Base-by-base conservation (phyloP, 768 basidiomycete species). In the Leccinum ochraceum region DNA sequence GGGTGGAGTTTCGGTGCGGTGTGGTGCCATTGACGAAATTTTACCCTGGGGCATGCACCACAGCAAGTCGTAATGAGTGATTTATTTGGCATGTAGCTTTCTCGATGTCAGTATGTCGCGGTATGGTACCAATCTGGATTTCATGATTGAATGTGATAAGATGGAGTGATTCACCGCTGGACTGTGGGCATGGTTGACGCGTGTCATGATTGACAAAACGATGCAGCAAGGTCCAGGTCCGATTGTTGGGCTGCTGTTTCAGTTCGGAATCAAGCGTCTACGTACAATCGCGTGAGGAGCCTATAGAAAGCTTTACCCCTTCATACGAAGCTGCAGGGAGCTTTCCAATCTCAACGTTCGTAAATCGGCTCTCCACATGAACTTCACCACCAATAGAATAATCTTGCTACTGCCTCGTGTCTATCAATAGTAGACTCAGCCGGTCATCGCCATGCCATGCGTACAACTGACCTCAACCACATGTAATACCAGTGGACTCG, bases 401-500 rank as follows among this genome's bases (percentile, higher is more conserved):
- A 57, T 66, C 49, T 61, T 60, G 53, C 37, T n/a, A 28, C 16
- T 54, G 63, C 69, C 69, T 68, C 70, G 53, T 71, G 70, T 60
- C 55, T 63, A 71, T 67, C 71, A 60, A 63, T 32, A 54, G 32
- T 36, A 52, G 62, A 66, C 62, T 54, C 16, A 24, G 46, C 59
- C 54, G 46, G 16, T 63, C 61, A 65, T 56, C 30, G 64, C 61
- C 71, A 48, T 69, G 59, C 60, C 71, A 72, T 60, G 71, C 60
- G 63, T 28, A 63, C 56, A 63, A 67, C 66, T 72, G 69, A 60
- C 71, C 71, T 66, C 36, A 71, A 53, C 72, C 71, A 67, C 71
- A 57, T 72, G 71, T 64, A 59, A 56, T 53, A 54, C 58, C 46
- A 49, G 24, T 59, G 58, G 48, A 58, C 51, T 60, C 66, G 56